Evolutionary conservation across 768 basidiomycete genomes (phyloP).

Genomic region (Phaffia australis): DNA sequence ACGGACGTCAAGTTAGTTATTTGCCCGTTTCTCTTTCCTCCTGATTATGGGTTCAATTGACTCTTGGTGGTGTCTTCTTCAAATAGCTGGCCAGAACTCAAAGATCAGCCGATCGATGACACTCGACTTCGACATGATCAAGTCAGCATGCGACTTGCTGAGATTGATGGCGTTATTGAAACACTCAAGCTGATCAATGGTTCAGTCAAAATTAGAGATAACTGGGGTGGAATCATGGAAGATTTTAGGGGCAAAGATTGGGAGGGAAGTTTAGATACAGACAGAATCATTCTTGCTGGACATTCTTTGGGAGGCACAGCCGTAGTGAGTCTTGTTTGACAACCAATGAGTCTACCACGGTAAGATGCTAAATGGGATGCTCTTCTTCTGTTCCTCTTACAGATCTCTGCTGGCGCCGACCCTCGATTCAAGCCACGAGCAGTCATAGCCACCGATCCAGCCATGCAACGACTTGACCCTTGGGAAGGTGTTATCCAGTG

Average conservation of each 20-base stretch:
- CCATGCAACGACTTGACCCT: constrained; percentile 2
- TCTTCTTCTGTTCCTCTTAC: neutral
- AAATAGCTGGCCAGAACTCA: neutral
- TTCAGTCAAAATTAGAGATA: neutral
- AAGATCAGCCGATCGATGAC: neutral
- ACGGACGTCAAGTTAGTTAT: neutral
- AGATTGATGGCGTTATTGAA: neutral
- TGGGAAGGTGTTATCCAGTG: neutral
- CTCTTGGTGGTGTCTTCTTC: neutral
- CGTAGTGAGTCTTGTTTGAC: neutral
- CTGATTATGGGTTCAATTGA: neutral
- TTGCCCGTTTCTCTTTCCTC: neutral
- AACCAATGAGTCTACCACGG: neutral
- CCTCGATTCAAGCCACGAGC: constrained; percentile 2
- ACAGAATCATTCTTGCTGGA: neutral
- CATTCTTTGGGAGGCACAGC: constrained; percentile 7
- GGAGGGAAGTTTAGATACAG: neutral
- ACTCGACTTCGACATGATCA: constrained; percentile 6
- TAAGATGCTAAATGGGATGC: neutral
- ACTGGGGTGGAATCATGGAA: neutral
- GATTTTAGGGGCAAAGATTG: neutral
- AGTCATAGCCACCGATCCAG: constrained; percentile 1
- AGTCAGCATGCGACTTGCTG: neutral
- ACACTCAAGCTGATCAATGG: neutral
- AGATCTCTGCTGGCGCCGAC: constrained; percentile 1